These are phyloP conservation scores for Salinomyces thailandicus DNA, from an alignment of 2,329 filamentous ascomycete genomes.

Conservation along the genomic window DNA sequence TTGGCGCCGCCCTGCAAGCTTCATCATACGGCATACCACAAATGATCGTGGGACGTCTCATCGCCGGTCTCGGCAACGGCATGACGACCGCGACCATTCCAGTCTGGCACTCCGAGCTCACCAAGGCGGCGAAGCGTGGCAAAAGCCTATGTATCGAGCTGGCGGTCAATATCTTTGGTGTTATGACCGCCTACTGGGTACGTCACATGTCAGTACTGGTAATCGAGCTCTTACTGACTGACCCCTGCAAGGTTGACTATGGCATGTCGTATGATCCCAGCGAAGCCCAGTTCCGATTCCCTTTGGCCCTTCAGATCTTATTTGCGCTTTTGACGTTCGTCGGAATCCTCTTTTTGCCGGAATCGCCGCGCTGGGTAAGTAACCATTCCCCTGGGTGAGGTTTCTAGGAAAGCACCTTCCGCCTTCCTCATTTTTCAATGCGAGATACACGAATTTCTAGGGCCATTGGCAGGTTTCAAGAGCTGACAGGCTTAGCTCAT, in stretches of 20 bases:
- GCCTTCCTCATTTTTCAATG: no score
- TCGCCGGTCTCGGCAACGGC: slow-evolving; percentile 41
- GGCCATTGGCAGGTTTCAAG: neutral
- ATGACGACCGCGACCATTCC: slow-evolving; percentile 42
- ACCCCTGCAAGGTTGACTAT: slow-evolving; percentile 30
- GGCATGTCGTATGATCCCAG: slow-evolving; percentile 23
- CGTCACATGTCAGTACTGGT: no score
- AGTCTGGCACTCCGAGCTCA: slow-evolving; percentile 41
- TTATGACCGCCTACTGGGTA: slow-evolving; percentile 35
- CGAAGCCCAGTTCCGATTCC: slow-evolving; percentile 16
- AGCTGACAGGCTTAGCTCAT: slow-evolving; percentile 7
- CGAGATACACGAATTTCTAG: no score
- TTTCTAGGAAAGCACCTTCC: no score
- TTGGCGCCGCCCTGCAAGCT: slow-evolving; percentile 39
- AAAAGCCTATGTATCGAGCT: slow-evolving; percentile 43
- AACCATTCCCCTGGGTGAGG: slow-evolving; percentile 5
- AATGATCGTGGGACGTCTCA: slow-evolving; percentile 41
- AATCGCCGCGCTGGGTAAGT: slow-evolving; percentile 27
- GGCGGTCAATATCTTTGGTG: slow-evolving; percentile 40
- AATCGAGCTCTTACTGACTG: no score
- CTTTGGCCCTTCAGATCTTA: slow-evolving; percentile 30
- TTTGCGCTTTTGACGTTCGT: slow-evolving; percentile 26
- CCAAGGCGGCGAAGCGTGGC: slow-evolving; percentile 39
- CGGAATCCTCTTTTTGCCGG: slow-evolving; percentile 30
- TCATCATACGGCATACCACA: slow-evolving; percentile 25